These are phyloP conservation scores for Gyrodon lividus DNA, from an alignment of 768 basidiomycete species.

Conservation along the genomic window DNA sequence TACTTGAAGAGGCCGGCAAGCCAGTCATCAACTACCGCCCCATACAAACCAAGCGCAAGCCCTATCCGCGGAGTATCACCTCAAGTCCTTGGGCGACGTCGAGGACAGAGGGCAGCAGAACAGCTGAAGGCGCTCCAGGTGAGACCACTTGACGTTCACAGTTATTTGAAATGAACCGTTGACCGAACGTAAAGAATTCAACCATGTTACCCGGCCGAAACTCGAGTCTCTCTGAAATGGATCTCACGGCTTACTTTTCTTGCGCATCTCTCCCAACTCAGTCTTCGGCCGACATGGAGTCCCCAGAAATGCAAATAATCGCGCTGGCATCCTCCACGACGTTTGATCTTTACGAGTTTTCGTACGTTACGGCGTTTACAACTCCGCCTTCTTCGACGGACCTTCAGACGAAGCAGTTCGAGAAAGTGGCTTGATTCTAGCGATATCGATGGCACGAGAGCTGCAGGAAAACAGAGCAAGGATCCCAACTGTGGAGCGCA, in stretches of 20 bases:
- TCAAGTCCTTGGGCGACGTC: slow-evolving; percentile 18
- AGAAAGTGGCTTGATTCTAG: slow-evolving; percentile 7
- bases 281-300: slow-evolving; percentile 5
- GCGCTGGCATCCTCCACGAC: slow-evolving; percentile 11
- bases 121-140: slow-evolving; percentile 16
- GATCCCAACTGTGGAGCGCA: not conserved
- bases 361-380: slow-evolving; percentile 30
- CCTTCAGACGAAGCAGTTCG: slow-evolving; percentile 6
- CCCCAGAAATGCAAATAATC: slow-evolving; percentile 10
- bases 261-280: slow-evolving; percentile 9
- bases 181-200: slow-evolving; percentile 8
- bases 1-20: slow-evolving; percentile 22
- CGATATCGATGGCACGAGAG: slow-evolving; percentile 7
- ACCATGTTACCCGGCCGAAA: not conserved
- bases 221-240: slow-evolving; percentile 3
- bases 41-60: slow-evolving; percentile 1
- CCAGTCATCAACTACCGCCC: slow-evolving; percentile 4
- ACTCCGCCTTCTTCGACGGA: slow-evolving; percentile 27
- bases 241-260: slow-evolving; percentile 7
- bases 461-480: slow-evolving; percentile 10
- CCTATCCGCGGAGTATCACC: slow-evolving; percentile 7
- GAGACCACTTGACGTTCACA: not conserved
- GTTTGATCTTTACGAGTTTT: slow-evolving; percentile 31
- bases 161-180: not conserved
- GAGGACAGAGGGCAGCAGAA: slow-evolving; percentile 18